phyloP scores from a whole-genome alignment of 2,329 filamentous ascomycete species.

The Fusarium redolens region DNA sequence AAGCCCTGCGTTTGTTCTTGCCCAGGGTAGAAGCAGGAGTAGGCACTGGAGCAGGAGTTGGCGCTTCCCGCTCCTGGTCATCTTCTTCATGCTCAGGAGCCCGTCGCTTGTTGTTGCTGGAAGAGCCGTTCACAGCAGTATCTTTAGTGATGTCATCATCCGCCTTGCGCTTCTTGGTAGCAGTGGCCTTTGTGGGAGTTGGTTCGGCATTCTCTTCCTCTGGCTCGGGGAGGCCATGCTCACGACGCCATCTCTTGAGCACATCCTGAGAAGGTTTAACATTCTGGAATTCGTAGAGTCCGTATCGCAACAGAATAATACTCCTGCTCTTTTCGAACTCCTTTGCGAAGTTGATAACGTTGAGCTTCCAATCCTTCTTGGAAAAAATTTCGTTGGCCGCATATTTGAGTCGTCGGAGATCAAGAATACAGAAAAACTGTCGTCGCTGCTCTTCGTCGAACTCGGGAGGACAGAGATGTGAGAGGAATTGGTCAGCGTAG shows the following conservation, averaged over 20 bases:
- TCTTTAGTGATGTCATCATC: slow-evolving; percentile 60
- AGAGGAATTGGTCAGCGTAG: slow-evolving; percentile 70
- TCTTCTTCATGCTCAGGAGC: slow-evolving; percentile 55
- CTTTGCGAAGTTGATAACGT: slow-evolving; percentile 71
- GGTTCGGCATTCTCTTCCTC: slow-evolving; percentile 56
- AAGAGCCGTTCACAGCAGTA: slow-evolving; percentile 49
- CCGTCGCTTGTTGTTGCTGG: slow-evolving; percentile 61
- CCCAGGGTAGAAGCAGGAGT: slow-evolving; percentile 47
- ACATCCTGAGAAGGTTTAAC: slow-evolving; percentile 69
- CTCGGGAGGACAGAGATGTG: slow-evolving; percentile 66
- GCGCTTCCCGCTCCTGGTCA: slow-evolving; percentile 53
- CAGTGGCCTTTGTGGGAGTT: slow-evolving; percentile 49
- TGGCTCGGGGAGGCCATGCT: slow-evolving; percentile 64
- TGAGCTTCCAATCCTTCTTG: slow-evolving; percentile 72
- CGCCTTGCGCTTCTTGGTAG: slow-evolving; percentile 67
- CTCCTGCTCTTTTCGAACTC: slow-evolving; percentile 73
- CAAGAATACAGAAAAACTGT: slow-evolving; percentile 72
- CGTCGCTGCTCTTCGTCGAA: slow-evolving; percentile 69
- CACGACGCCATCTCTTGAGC: slow-evolving; percentile 68
- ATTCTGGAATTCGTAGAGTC: slow-evolving; percentile 72
- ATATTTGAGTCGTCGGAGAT: slow-evolving; percentile 70
- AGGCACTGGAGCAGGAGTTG: slow-evolving; percentile 48
- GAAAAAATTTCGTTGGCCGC: slow-evolving; percentile 70
- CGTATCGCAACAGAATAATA: slow-evolving; percentile 70
- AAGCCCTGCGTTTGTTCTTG: slow-evolving; percentile 66